These are phyloP conservation scores for Alternaria sp. DNA, from an alignment of 2,329 filamentous ascomycete species.

Conservation along the genomic window DNA sequence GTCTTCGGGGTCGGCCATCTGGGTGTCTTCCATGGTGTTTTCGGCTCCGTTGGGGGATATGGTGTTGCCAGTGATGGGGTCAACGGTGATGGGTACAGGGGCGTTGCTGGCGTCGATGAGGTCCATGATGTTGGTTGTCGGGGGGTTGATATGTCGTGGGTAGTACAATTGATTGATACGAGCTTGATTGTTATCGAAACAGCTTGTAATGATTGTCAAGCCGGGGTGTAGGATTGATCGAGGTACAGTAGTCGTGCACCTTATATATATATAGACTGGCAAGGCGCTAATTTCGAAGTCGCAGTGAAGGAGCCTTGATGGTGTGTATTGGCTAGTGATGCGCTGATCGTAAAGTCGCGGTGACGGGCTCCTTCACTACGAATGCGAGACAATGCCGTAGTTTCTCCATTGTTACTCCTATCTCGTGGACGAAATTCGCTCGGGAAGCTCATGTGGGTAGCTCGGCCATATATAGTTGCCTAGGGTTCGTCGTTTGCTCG, in stretches of 20 bases:
- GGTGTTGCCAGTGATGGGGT: neutral
- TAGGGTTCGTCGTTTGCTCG: neutral
- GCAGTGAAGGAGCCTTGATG: neutral
- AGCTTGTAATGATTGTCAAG: neutral
- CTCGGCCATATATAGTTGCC: neutral
- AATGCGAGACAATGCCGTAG: neutral
- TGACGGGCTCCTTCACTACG: neutral
- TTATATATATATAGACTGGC: neutral
- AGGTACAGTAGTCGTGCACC: neutral
- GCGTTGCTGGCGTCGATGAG: neutral
- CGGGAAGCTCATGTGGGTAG: too few relatives aligned
- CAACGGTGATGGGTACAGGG: neutral
- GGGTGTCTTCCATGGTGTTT: neutral
- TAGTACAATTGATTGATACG: neutral
- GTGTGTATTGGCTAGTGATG: neutral
- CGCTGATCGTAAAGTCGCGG: neutral
- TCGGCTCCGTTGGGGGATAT: neutral
- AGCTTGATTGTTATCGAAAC: neutral
- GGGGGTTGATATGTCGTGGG: neutral
- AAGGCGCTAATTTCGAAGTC: neutral
- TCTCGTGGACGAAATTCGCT: neutral
- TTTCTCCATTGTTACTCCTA: neutral
- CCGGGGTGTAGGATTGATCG: too few relatives aligned
- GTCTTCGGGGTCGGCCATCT: neutral
- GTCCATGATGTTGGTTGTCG: neutral